Base-by-base conservation (phyloP, 2,329 filamentous ascomycete genomes). In the Aureobasidium sp. region DNA sequence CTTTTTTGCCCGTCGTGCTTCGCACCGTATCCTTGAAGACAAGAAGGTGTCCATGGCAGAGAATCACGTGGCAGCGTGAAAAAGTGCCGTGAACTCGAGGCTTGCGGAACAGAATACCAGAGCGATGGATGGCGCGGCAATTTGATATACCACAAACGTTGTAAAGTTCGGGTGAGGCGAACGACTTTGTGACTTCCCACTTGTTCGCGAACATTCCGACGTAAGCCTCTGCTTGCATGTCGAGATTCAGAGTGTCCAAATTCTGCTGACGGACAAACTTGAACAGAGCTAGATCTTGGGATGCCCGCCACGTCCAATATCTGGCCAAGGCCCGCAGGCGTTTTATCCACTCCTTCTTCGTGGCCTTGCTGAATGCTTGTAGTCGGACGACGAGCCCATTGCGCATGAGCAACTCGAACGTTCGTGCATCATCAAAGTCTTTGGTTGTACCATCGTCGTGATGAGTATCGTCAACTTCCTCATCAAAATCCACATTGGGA, bases 151-250 rank as follows among this genome's bases (percentile, higher is more conserved):
- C 80, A 70, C 86, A 88, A 75, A 88, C 80, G 70, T 88, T 85
- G 75, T 87, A 87, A n/a, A 88, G 73, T 42, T 82, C 75, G 1
- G 85, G 81, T 1, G 81, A 86, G n/a, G 85, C 84, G 66, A 81
- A 81, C 1, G 84, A 82, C 65, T 85, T 80, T 17, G 78, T 82
- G 25, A 88, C 84, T 70, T 88, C 86, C 86, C 86, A 88, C 68
- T 88, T 87, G 65, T 79, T 77, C 0, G 84, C 84, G 68, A 84
- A 87, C 68, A 87, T 84, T 11, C 85, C 86, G n/a, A 88, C 73
- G 47, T 82, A 74, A 0, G 86, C 84, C 71, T 88, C 86, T 66
- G 82, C 78, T 66, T 85, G 82, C 69, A 88, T 86, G 68, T 88
- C 85, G 62, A 88, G 85, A 55, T 82, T 80, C 56, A 88, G 76